Evolutionary conservation across 2,329 filamentous ascomycete genomes (phyloP).

Genomic region (Verticillium tricorpus): DNA sequence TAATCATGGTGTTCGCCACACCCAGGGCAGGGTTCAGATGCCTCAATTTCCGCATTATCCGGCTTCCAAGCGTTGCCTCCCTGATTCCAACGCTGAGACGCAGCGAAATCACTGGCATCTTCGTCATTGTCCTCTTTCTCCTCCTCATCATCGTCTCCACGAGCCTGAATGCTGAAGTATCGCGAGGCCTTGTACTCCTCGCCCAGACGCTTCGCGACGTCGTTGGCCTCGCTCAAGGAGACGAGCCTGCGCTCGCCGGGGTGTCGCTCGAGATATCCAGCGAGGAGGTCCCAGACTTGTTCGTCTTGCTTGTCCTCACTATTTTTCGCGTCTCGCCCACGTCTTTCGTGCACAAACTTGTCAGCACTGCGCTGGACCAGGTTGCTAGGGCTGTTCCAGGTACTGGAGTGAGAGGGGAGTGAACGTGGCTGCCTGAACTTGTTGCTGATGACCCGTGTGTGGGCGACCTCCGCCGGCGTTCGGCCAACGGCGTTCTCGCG

Average conservation of each 20-base stretch:
- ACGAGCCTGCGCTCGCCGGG: conserved; percentile 43
- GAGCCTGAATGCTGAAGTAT: conserved; percentile 29
- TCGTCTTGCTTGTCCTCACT: not conserved
- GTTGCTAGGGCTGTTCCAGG: conserved; percentile 1
- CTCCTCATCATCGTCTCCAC: conserved; percentile 19
- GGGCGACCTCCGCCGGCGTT: conserved; percentile 65
- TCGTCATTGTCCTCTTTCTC: conserved; percentile 18
- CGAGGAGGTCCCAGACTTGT: conserved; percentile 17
- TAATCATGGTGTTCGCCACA: not conserved
- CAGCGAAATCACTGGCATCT: conserved; percentile 24
- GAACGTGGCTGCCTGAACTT: conserved; percentile 20
- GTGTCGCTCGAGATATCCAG: conserved; percentile 19
- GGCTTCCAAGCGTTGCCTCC: not conserved
- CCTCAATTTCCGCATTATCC: not conserved
- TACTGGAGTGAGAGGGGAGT: not conserved
- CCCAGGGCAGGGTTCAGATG: not conserved
- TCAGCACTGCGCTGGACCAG: conserved; percentile 3
- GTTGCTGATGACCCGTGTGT: conserved; percentile 44
- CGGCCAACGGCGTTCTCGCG: conserved; percentile 73
- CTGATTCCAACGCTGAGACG: not conserved
- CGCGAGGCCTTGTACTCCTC: conserved; percentile 38
- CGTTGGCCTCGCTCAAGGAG: conserved; percentile 52
- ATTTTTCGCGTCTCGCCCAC: not conserved
- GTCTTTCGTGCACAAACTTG: conserved; percentile 9
- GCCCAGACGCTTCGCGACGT: conserved; percentile 51